phyloP scores from a whole-genome alignment of 345 rosid genomes.

The Passiflora organensis region DNA sequence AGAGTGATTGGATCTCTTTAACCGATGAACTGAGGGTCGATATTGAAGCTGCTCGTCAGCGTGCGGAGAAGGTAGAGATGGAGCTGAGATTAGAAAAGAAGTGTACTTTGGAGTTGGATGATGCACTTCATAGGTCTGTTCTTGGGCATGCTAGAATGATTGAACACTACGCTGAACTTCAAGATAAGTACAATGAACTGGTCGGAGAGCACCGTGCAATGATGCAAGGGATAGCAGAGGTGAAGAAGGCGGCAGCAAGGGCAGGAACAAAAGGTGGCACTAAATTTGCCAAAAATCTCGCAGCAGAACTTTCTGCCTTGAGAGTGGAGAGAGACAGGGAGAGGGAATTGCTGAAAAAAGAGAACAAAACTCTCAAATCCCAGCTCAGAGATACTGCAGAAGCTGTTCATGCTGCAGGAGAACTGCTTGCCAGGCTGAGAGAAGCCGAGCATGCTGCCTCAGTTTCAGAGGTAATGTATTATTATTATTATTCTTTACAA shows the following conservation, averaged over 20 bases:
- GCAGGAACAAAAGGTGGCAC: constrained; percentile 80
- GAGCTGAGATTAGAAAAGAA: constrained; percentile 62
- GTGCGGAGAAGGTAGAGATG: constrained; percentile 68
- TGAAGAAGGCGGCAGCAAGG: constrained; percentile 83
- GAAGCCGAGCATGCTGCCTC: constrained; percentile 89
- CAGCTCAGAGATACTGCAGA: constrained; percentile 94
- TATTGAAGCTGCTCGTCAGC: constrained; percentile 61
- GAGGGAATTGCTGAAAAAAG: constrained; percentile 63
- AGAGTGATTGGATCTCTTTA: constrained; percentile 90
- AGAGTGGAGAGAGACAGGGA: constrained; percentile 82
- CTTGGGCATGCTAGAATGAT: constrained; percentile 93
- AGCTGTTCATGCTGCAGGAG: constrained; percentile 98
- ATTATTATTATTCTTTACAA: background rate
- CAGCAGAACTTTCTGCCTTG: constrained; percentile 69
- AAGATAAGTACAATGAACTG: constrained; percentile 79
- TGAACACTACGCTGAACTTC: constrained; percentile 87
- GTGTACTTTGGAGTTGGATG: constrained; percentile 73
- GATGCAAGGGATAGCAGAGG: constrained; percentile 78
- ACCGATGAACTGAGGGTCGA: constrained; percentile 88
- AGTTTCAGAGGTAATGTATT: constrained; percentile 57
- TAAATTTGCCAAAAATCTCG: constrained; percentile 71
- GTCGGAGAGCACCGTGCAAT: constrained; percentile 59
- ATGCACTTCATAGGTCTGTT: constrained; percentile 77
- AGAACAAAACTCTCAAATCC: constrained; percentile 66
- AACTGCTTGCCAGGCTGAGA: constrained; percentile 80